Conservation (phyloP, 2,329 filamentous ascomycete genomes). For the Uncinocarpus reesii region DNA sequence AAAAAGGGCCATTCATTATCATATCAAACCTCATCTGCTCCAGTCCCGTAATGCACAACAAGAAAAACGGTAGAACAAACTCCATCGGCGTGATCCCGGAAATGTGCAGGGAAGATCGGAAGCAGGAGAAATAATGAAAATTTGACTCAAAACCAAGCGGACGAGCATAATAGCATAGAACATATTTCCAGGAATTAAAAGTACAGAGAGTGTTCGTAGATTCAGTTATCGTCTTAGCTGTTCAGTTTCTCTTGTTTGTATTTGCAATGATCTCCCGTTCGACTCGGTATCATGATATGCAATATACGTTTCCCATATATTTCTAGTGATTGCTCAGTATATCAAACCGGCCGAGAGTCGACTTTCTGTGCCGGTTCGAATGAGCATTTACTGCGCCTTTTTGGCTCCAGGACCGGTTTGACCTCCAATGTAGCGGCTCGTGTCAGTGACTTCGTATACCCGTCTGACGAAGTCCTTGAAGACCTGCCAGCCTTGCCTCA, state of each 20-base stretch:
- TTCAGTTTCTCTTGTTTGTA: neutral
- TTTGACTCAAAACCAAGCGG: neutral
- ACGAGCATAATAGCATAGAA: neutral
- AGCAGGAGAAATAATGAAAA: conserved; percentile 1
- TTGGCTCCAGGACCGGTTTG: conserved; percentile 28
- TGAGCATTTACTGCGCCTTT: conserved; percentile 38
- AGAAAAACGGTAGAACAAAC: neutral
- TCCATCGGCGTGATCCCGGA: conserved; percentile 3
- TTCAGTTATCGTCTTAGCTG: neutral
- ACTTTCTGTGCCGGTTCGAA: neutral
- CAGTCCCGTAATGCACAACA: neutral
- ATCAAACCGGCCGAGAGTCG: neutral
- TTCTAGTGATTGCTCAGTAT: too few species aligned
- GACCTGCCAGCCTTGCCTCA: conserved; percentile 67
- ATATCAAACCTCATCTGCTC: neutral
- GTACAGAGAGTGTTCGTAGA: conserved; percentile 6
- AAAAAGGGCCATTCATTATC: neutral
- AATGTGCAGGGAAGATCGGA: neutral
- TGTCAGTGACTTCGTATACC: conserved; percentile 68
- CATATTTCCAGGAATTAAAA: conserved; percentile 10
- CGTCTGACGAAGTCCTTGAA: conserved; percentile 64
- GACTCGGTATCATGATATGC: neutral
- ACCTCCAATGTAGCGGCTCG: conserved; percentile 59
- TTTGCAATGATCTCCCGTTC: neutral
- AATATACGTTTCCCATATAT: too few species aligned